Base-by-base conservation (phyloP, 2,329 filamentous ascomycete species). In the Coccinonectria pachysandricola region DNA sequence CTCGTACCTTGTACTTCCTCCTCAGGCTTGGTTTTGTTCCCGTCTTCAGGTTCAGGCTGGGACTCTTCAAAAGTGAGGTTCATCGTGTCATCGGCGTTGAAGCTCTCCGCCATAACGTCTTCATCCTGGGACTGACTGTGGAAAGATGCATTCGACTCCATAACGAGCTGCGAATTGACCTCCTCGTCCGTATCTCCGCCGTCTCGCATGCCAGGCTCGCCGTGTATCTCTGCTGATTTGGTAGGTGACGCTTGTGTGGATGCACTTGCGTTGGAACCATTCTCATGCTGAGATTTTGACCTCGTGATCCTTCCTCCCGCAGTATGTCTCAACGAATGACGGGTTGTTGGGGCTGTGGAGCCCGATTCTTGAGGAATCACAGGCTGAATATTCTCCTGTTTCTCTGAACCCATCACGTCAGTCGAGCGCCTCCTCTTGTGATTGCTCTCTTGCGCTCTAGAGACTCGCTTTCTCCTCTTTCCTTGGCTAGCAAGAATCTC, bases 171-270 rank as follows among this genome's bases (percentile, higher is more conserved):
- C 12, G 57, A 62, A 37, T 55, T 40, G 9, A 60, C 33, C 32
- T 61, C 58, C 24, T 59, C 57, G 19, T 61, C 57, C 11, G 56
- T 57, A 25, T 61, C 52, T 18, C 39, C 43, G 8, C 33, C 41
- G 24, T 55, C 47, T 17, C 29, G 7, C 7, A 10, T 10, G 10
- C 7, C 17, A 7, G 17, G 17, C 10, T 19, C 17, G 17, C 17
- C 17, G n/a, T n/a, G 32, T 13, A 20, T 36, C 23, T 34, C 32
- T 13, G 19, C 15, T 26, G 11, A 6, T 15, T 28, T 24, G 10
- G 22, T 24, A 11, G 29, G 21, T 9, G 18, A 12, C 23, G 23
- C 18, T 11, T 27, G 22, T 19, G 30, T 28, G 9, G 26, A 15
- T 15, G 24, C 11, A 8, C 26, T 22, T 14, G 23, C 19, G 27